Base-by-base conservation (phyloP, 345 rosid species). In the Erysimum cheiranthoides region DNA sequence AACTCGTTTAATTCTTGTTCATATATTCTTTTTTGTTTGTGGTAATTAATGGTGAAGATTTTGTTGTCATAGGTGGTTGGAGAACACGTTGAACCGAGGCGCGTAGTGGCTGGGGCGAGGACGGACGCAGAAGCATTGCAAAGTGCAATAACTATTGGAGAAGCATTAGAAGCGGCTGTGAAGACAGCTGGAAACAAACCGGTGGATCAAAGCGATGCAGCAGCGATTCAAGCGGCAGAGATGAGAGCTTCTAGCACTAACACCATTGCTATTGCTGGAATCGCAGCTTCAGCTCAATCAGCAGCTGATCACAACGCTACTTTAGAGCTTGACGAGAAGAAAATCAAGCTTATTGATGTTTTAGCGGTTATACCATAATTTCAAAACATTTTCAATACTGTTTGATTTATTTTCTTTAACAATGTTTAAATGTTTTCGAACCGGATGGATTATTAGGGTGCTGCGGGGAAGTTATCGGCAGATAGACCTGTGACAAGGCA, bases 191-290 rank as follows among this genome's bases (percentile, higher is more conserved):
- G 85, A 36, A 66, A 76, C 66, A 89, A 82, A 71, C 77, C 85
- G 0, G 86, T 90, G 11, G 91, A 90, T 47, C 91, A 84, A 40
- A 85, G 88, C 59, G 92, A 93, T 2, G 89, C 89, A 0, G 87
- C 93, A 0, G 97, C 97, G 4, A 89, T 90, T 60, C 98, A 88
- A 56, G 91, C 92, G 0, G 91, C 93, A 0, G 96, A 91, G 68
- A 85, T 80, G 4, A 79, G 95, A 85, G 92, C 93, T 25, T 83
- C 89, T 0, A 90, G 94, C 6, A 75, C 77, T 39, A 89, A 71
- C 17, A 79, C 72, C 12, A 71, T 82, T 9, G 45, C 62, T 50
- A 86, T 86, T 0, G 90, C 87, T 36, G 91, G 96, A 12, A 73
- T 89, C 3, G 88, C 91, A 0, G 85, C 93, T 35, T 54, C 87